Percentiles rank a stretch among this genome's conserved stretches.
These are phyloP conservation scores for Pyrenochaeta sp. DNA, from an alignment of 2,329 filamentous ascomycete species.

Conservation along the genomic window DNA sequence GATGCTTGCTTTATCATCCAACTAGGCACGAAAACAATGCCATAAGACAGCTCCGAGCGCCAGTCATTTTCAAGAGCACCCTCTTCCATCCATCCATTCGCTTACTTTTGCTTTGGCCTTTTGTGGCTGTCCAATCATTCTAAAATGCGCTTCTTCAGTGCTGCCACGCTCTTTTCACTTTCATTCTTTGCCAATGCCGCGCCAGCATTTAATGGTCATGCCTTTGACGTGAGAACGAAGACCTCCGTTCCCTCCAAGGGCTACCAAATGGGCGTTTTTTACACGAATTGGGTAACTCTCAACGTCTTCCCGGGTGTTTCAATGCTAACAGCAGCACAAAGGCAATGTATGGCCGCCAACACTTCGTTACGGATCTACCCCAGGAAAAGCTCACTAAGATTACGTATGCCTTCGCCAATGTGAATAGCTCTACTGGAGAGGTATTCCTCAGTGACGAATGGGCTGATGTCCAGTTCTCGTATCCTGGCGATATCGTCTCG, in stretches of 20 bases:
- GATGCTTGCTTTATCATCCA: too few relatives aligned
- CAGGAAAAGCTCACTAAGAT: constrained; percentile 84
- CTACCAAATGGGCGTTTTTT: constrained; percentile 74
- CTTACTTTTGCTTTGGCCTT: too few relatives aligned
- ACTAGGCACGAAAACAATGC: too few relatives aligned
- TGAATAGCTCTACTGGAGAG: constrained; percentile 79
- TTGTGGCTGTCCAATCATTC: constrained; percentile 32
- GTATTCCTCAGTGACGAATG: constrained; percentile 50
- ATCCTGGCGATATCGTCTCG: constrained; percentile 68
- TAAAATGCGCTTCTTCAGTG: constrained; percentile 29
- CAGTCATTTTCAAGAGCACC: too few relatives aligned
- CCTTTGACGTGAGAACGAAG: constrained; percentile 1
- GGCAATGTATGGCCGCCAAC: constrained; percentile 87
- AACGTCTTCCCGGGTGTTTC: neutral
- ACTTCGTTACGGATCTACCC: constrained; percentile 83
- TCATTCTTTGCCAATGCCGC: constrained; percentile 26
- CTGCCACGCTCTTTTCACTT: constrained; percentile 26
- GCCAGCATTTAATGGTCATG: constrained; percentile 9
- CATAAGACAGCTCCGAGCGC: too few relatives aligned
- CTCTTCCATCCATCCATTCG: too few relatives aligned
- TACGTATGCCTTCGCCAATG: constrained; percentile 89
- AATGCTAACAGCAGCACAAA: constrained; percentile 20
- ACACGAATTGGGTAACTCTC: constrained; percentile 68
- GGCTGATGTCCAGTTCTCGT: constrained; percentile 66
- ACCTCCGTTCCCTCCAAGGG: constrained; percentile 38